Conservation (phyloP, 768 basidiomycete genomes). For the Lactifluus subvellereus region DNA sequence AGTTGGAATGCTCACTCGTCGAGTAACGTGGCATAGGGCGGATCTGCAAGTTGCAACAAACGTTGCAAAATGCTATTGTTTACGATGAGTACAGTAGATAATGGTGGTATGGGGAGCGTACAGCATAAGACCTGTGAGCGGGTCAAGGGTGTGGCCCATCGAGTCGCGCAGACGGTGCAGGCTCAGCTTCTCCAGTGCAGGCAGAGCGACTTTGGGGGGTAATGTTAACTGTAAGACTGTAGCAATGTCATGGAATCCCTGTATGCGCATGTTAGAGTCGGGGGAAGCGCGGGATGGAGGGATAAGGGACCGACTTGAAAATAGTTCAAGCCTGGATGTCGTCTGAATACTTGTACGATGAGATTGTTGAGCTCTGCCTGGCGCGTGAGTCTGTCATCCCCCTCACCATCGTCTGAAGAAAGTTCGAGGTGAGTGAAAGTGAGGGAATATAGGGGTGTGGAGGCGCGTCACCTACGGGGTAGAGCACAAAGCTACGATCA, state of each 20-base stretch:
- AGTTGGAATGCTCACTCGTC: constrained; percentile 45
- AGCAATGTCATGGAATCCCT: constrained; percentile 93
- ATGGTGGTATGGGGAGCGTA: constrained; percentile 42
- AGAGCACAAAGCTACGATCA: constrained; percentile 88
- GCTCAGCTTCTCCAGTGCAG: constrained; percentile 66
- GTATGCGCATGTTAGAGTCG: constrained; percentile 8
- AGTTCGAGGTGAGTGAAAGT: neutral
- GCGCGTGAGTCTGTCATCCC: constrained; percentile 45
- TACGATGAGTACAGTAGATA: constrained; percentile 42
- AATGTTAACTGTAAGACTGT: constrained; percentile 77
- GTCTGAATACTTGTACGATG: constrained; percentile 69
- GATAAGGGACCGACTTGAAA: constrained; percentile 54
- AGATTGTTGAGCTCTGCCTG: constrained; percentile 65
- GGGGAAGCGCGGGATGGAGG: neutral
- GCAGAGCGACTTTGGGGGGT: constrained; percentile 50
- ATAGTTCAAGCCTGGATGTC: constrained; percentile 67
- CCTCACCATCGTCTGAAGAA: constrained; percentile 22
- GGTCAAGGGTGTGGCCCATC: constrained; percentile 81
- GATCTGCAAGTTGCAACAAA: constrained; percentile 65
- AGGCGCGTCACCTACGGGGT: constrained; percentile 59
- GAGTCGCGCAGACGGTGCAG: constrained; percentile 78
- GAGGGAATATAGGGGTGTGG: constrained; percentile 1
- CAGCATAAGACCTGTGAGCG: constrained; percentile 78
- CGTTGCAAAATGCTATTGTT: constrained; percentile 63
- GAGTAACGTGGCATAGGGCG: constrained; percentile 59